Evolutionary conservation across 805 yeast species (phyloP), one percentile per base, ranked within the genome.

Genomic region (Suhomyces pyralidae): DNA sequence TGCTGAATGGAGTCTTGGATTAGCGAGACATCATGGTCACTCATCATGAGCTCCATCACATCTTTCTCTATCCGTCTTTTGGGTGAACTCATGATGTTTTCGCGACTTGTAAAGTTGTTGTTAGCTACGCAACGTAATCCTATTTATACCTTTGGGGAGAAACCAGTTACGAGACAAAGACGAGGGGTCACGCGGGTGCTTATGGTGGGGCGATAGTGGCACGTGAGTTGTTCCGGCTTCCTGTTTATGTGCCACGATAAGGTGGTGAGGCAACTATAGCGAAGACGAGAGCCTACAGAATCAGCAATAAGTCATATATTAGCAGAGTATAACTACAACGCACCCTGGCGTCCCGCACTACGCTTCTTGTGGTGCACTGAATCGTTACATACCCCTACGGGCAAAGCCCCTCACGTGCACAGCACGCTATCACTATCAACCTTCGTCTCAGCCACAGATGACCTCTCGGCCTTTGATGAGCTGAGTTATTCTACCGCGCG

Each of bases 21-120:
- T 49, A 93, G 77, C 9, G 84, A 81, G 17, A 93, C 98, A 53
- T 91, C 93, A 66, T 85, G 93, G 69, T 90, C 92, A 71, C 96
- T 88, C 96, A 90, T 91, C 71, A 93, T 88, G 81, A 93, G 78
- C 69, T 92, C 94, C 97, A 90, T 91, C 46, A 93, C 97, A 69
- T 93, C 99, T 26, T 94, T 89, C 65, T 92, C 97, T 58, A 94
- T 92, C 47, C 96, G 80, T 66, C 90, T 79, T 61, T 83, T 85
- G 32, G 88, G 86, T 6, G 88, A 81, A 36, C 52, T 52, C 55
- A 52, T 52, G 22, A 7, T 48, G 43, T 38, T 10, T 7, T 9
- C 40, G 20, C 40, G 15, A 36, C 40, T 15, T 28, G 15, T 38
- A 6, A 7, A 38, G 9, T 38, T 17, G 17, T 38, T 38, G 42